Conservation (phyloP, 257 asterid species). For the Jasminum sambac region DNA sequence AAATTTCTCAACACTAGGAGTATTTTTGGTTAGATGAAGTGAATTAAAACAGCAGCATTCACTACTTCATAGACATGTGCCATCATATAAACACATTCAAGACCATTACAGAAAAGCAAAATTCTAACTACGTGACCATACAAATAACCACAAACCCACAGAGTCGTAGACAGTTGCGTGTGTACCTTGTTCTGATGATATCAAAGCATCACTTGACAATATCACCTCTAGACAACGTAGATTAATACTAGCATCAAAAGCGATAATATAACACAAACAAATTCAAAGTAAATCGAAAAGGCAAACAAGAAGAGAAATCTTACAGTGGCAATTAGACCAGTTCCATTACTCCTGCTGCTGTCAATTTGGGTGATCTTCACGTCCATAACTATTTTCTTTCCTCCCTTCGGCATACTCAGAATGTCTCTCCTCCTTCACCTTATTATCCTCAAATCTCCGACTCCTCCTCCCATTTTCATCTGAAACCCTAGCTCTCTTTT, state of each 20-base stretch:
- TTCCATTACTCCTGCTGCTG: constrained; percentile 24
- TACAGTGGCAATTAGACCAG: constrained; percentile 54
- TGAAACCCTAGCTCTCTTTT: constrained; percentile 62
- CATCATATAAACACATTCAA: background rate
- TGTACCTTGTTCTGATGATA: constrained; percentile 2
- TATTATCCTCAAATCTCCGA: constrained; percentile 60
- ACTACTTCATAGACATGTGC: background rate
- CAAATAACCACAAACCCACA: background rate
- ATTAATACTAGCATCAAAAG: constrained; percentile 8
- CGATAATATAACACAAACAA: background rate
- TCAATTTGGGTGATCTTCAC: constrained; percentile 31
- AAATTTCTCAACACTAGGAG: background rate
- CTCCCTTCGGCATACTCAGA: constrained; percentile 15
- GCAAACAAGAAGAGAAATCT: constrained; percentile 37
- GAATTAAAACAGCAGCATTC: background rate
- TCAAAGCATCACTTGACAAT: constrained; percentile 9
- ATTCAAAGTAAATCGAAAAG: constrained; percentile 1
- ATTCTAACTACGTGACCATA: background rate
- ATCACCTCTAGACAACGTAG: background rate
- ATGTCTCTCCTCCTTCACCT: constrained; percentile 34
- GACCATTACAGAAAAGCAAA: background rate
- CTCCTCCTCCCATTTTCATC: constrained; percentile 61
- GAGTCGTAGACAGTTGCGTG: background rate
- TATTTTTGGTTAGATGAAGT: background rate
- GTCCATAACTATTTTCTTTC: constrained; percentile 32